phyloP scores from a whole-genome alignment of 441 rosid species.

The Geranium incanum region DNA sequence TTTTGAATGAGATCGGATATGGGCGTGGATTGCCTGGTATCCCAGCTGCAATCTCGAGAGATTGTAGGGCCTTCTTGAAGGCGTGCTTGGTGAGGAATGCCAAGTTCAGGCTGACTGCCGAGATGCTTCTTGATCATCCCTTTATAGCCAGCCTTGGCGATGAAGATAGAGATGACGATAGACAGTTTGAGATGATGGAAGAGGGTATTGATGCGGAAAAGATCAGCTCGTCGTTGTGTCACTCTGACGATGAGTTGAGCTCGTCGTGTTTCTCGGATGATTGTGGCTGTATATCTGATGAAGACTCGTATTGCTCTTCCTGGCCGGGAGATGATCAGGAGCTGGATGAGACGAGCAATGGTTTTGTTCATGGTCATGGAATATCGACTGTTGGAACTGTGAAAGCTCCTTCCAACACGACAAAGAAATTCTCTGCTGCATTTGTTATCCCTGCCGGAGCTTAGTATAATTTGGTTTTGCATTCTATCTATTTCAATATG shows the following conservation, averaged over 20 bases:
- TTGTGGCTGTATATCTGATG: background rate
- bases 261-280: constrained; percentile 1
- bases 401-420: background rate
- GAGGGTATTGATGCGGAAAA: background rate
- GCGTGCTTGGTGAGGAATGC: constrained; percentile 26
- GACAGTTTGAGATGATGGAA: background rate
- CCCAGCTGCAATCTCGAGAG: constrained; percentile 25
- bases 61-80: constrained; percentile 28
- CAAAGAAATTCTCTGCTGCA: constrained; percentile 7
- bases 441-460: constrained; percentile 6
- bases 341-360: background rate
- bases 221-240: background rate
- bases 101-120: constrained; percentile 23
- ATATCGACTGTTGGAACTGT: background rate
- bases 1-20: constrained; percentile 17
- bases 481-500: background rate
- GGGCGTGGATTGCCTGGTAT: constrained; percentile 21
- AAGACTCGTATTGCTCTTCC: constrained; percentile 4
- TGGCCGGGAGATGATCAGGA: background rate
- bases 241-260: background rate
- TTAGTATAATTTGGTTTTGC: background rate
- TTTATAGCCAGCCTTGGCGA: constrained; percentile 17
- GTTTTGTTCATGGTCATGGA: background rate
- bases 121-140: constrained; percentile 28
- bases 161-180: background rate